Percentiles rank a stretch among this genome's conserved stretches.
phyloP scores from a whole-genome alignment of 108 stramenopile species.

The Pseudonitzschia delicatissima region DNA sequence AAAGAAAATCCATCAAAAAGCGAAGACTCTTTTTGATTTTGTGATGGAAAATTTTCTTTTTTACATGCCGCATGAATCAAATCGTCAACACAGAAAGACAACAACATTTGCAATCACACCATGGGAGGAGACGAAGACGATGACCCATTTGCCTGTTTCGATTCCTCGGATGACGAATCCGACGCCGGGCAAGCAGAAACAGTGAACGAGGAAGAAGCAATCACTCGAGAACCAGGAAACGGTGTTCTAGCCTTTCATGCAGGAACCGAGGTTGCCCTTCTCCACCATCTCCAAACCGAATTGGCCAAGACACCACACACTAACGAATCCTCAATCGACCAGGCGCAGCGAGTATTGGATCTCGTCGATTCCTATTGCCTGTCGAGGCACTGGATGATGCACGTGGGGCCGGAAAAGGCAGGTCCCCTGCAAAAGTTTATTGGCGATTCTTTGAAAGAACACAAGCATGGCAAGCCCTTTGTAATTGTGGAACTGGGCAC shows the following conservation, averaged over 20 bases:
- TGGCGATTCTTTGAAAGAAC: conserved; percentile 11
- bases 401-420: conserved; percentile 83
- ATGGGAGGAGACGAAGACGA: conserved; percentile 11
- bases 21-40: background rate
- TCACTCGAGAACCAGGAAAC: conserved; percentile 42
- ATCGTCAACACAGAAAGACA: background rate
- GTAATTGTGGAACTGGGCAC: conserved; percentile 75
- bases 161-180: conserved; percentile 31
- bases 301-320: background rate
- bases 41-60: background rate
- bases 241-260: conserved; percentile 59
- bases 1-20: too few species aligned
- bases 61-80: background rate
- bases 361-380: conserved; percentile 73
- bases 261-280: conserved; percentile 57
- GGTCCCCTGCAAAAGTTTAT: conserved; percentile 36
- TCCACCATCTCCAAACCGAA: conserved; percentile 53
- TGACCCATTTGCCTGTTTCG: conserved; percentile 51
- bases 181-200: conserved; percentile 4
- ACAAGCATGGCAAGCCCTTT: background rate
- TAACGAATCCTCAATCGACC: background rate
- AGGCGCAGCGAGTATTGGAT: conserved; percentile 25
- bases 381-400: conserved; percentile 91
- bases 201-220: background rate
- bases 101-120: background rate